Percentiles rank a stretch among this genome's conserved stretches.
Conservation (phyloP, 2,329 filamentous ascomycete genomes). For the Colletotrichum sp. region DNA sequence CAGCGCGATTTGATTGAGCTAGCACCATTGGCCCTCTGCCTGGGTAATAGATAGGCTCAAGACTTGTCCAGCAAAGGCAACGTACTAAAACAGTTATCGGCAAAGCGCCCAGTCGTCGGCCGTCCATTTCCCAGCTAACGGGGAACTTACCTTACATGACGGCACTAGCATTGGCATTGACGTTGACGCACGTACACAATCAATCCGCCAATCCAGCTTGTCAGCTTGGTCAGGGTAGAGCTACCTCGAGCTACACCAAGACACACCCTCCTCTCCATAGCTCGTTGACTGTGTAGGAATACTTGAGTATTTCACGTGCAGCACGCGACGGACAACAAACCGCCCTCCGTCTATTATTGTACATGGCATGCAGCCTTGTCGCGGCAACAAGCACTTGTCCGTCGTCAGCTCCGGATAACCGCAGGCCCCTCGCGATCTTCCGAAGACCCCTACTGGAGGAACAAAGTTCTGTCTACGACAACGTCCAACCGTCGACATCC, state of each 20-base stretch:
- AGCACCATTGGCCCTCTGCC: neutral
- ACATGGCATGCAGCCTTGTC: slow-evolving; percentile 13
- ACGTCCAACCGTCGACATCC: neutral
- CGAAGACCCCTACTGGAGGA: slow-evolving; percentile 13
- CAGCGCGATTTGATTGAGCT: neutral
- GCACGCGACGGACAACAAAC: neutral
- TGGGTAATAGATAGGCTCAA: neutral
- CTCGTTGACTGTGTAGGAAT: neutral
- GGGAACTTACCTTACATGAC: neutral
- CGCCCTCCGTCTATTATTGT: neutral
- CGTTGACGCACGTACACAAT: slow-evolving; percentile 1
- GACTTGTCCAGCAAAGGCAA: neutral
- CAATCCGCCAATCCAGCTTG: neutral
- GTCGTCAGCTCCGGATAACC: slow-evolving; percentile 9
- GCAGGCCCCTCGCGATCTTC: slow-evolving; percentile 5
- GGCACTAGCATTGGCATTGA: slow-evolving; percentile 8
- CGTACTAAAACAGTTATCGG: neutral
- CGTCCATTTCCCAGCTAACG: neutral
- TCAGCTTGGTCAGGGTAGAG: neutral
- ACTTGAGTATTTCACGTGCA: neutral
- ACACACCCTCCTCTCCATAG: neutral
- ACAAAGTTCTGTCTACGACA: neutral
- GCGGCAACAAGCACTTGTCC: slow-evolving; percentile 2
- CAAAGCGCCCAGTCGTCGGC: neutral
- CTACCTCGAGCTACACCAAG: neutral